Base-by-base conservation (phyloP, 345 rosid species). In the Camelina neglecta region DNA sequence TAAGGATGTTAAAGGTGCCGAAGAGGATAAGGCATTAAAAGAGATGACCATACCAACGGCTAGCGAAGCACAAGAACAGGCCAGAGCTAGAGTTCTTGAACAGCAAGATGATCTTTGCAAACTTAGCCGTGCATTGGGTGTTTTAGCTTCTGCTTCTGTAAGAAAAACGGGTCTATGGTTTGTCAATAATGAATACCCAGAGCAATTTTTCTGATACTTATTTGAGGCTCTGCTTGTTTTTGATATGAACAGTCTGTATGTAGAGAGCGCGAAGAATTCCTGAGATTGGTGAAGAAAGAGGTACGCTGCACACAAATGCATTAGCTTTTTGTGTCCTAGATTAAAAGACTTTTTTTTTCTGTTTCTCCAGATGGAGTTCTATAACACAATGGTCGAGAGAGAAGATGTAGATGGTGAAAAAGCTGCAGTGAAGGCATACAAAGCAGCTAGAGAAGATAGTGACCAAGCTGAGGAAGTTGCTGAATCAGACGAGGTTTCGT, bases 91-190 rank as follows among this genome's bases (percentile, higher is more conserved):
- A 86, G 74, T 90, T 60, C 21, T 87, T 64, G 97, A 88, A 68
- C 90, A 88, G 79, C 84, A 82, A 42, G 97, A 88, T 77, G 86
- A 91, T 57, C 91, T 93, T 55, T 91, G 96, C 81, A 79, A 89
- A 80, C 82, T 92, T 55, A 92, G 97, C 82, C 89, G 72, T 65
- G 97, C 99, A 59, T 69, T 92, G 84, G 95, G 97, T 42, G 86
- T 92, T 79, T 81, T 94, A 67, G 97, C 97, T 84, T 90, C 96
- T 18, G 97, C 97, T 72, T 94, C 97, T 72, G 96, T 92, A 86
- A 88, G 90, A 49, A 80, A 53, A 79, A 67, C 59, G 47, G 42
- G 49, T 60, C 42, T 73, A 42, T 45, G 61, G 31, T 68, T 82
- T 82, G 67, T 45, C 59, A 50, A 12, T 36, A 57, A 38, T 45